Percentiles rank a stretch among this genome's conserved stretches.
Conservation (phyloP, 495 filamentous ascomycete genomes). For the Cenococcum geophilum region DNA sequence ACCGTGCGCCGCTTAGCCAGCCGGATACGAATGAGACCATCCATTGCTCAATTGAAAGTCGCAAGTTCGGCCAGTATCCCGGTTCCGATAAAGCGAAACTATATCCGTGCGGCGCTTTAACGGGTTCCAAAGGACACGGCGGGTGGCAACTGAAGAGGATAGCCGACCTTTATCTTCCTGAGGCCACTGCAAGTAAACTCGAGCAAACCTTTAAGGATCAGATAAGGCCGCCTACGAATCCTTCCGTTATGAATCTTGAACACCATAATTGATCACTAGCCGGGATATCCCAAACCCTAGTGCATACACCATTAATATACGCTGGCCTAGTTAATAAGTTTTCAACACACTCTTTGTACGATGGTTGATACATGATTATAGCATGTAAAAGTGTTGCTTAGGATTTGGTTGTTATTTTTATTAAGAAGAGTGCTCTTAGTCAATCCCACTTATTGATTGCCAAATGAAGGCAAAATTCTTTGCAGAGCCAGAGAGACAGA, state of each 20-base stretch:
- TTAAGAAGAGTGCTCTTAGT: too few relatives aligned
- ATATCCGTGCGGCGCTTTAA: not conserved
- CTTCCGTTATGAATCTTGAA: not conserved
- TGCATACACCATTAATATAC: too few relatives aligned
- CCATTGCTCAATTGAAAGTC: not conserved
- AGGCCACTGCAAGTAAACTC: not conserved
- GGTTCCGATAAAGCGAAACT: not conserved
- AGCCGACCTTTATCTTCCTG: not conserved
- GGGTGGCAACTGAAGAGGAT: constrained; percentile 2
- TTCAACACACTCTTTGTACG: too few relatives aligned
- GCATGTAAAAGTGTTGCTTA: too few relatives aligned
- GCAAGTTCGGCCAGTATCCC: not conserved
- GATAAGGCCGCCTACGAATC: not conserved
- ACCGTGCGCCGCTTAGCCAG: not conserved
- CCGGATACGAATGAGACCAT: not conserved
- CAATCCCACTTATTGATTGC: too few relatives aligned
- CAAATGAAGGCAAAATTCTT: too few relatives aligned
- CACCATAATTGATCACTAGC: not conserved
- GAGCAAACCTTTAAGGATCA: not conserved
- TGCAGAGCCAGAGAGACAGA: too few relatives aligned
- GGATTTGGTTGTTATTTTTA: too few relatives aligned
- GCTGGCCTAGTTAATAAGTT: too few relatives aligned
- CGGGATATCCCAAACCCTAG: too few relatives aligned
- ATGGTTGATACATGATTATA: too few relatives aligned
- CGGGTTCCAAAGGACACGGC: not conserved